These are phyloP conservation scores for Vaccinium myrtillus DNA, from an alignment of 148 eudicot genomes.

Conservation along the genomic window DNA sequence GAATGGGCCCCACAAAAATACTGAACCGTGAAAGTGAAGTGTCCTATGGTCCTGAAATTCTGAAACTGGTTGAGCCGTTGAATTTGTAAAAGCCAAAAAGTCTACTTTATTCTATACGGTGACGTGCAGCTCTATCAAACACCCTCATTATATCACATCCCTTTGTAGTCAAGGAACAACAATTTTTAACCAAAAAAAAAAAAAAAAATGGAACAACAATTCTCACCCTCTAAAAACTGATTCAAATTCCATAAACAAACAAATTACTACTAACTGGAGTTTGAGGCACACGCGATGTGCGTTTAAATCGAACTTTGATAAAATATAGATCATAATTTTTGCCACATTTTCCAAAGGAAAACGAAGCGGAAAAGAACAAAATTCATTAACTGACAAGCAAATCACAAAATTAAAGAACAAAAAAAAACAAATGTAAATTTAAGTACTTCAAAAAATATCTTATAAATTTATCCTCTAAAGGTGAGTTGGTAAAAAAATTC, in stretches of 20 bases:
- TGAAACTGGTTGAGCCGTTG: slow-evolving; percentile 19
- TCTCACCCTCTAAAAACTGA: neutral
- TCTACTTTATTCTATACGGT: slow-evolving; percentile 8
- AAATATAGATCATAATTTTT: no score
- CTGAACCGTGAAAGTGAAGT: slow-evolving; percentile 18
- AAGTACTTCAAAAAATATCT: no score
- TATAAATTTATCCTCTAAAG: no score
- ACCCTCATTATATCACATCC: slow-evolving; percentile 20
- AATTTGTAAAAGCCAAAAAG: slow-evolving; percentile 3
- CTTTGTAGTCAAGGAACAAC: slow-evolving; percentile 32
- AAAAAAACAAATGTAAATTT: no score
- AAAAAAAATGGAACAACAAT: slow-evolving; percentile 20
- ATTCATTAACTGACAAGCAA: no score
- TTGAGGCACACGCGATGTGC: no score
- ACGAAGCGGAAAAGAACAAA: no score
- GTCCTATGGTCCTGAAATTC: slow-evolving; percentile 1
- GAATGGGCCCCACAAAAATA: slow-evolving; percentile 27
- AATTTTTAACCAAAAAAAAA: no score
- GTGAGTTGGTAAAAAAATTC: no score
- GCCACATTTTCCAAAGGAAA: no score
- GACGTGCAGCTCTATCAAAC: neutral
- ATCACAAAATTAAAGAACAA: no score
- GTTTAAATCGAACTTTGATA: no score
- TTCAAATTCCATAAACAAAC: neutral
- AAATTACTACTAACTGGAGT: neutral